Percentiles rank a stretch among this genome's conserved stretches.
These are phyloP conservation scores for Fusarium sambucinum DNA, from an alignment of 2,329 filamentous ascomycete genomes.

Conservation along the genomic window DNA sequence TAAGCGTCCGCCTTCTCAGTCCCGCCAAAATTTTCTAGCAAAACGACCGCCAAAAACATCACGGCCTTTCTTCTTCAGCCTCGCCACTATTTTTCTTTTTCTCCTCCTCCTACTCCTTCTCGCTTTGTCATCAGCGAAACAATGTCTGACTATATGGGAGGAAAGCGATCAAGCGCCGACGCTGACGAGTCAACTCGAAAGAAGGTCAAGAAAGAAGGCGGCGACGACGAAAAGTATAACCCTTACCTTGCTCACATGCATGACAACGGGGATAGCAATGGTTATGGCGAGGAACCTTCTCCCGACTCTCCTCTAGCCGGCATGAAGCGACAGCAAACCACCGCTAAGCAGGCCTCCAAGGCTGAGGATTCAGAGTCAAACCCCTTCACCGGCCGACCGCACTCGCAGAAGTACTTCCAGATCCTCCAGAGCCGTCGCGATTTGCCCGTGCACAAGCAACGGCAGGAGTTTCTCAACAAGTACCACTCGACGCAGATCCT, in stretches of 20 bases:
- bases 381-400: slow-evolving; percentile 82
- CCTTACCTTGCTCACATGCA: slow-evolving; percentile 94
- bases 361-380: slow-evolving; percentile 87
- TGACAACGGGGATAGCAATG: slow-evolving; percentile 61
- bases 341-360: slow-evolving; percentile 76
- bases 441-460: slow-evolving; percentile 91
- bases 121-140: slow-evolving; percentile 18
- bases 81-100: slow-evolving; percentile 29
- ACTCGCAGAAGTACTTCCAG: slow-evolving; percentile 87
- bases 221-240: slow-evolving; percentile 65
- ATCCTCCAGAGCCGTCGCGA: slow-evolving; percentile 87
- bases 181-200: slow-evolving; percentile 57
- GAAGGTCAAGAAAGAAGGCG: slow-evolving; percentile 58
- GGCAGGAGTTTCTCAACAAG: slow-evolving; percentile 91
- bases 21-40: slow-evolving; percentile 50
- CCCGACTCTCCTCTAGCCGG: slow-evolving; percentile 67
- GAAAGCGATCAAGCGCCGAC: slow-evolving; percentile 61
- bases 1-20: slow-evolving; percentile 41
- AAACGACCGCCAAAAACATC: slow-evolving; percentile 35
- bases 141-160: slow-evolving; percentile 58
- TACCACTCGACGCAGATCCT: slow-evolving; percentile 96
- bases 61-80: slow-evolving; percentile 41
- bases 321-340: slow-evolving; percentile 84
- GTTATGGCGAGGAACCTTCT: slow-evolving; percentile 52
- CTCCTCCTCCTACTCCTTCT: slow-evolving; percentile 10